A percentile compares a stretch with the other conserved stretches of the same genome.
Evolutionary conservation across 1,284 basidiomycete genomes (phyloP).

Genomic region (Leccinum pallidistipes): DNA sequence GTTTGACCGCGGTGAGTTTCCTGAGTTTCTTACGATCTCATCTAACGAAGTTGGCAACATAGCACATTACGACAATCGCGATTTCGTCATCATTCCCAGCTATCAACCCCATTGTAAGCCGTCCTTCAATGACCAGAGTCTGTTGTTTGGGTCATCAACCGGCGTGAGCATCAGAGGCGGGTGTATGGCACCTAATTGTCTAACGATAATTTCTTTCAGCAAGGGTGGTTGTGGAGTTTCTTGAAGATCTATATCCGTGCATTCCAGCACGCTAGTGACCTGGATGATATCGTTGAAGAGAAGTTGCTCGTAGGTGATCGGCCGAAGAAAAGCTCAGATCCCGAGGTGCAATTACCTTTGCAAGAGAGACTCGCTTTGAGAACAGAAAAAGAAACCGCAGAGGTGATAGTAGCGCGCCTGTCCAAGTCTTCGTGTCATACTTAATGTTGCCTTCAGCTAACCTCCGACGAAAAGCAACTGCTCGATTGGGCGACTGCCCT

Average conservation of each 20-base stretch:
- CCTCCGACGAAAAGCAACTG: conserved; percentile 56
- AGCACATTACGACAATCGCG: conserved; percentile 83
- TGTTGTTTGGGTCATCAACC: conserved; percentile 59
- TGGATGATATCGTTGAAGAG: conserved; percentile 75
- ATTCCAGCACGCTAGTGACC: conserved; percentile 73
- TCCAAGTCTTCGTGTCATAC: not conserved
- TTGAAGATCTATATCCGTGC: conserved; percentile 74
- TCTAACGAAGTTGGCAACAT: conserved; percentile 13
- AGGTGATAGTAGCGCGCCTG: conserved; percentile 41
- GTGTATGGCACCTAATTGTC: not conserved
- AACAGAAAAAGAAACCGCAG: conserved; percentile 52
- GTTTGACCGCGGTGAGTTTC: conserved; percentile 67
- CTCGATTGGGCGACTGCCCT: conserved; percentile 59
- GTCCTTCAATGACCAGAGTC: conserved; percentile 63
- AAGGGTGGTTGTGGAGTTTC: conserved; percentile 69
- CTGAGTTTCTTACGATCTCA: conserved; percentile 7
- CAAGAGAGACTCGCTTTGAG: conserved; percentile 54
- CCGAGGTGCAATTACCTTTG: conserved; percentile 51
- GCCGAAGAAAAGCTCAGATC: conserved; percentile 59
- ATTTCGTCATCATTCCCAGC: conserved; percentile 74
- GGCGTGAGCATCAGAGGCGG: conserved; percentile 46
- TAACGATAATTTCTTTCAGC: conserved; percentile 37
- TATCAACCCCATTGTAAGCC: conserved; percentile 62
- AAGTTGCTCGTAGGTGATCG: conserved; percentile 76
- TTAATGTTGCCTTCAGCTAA: conserved; percentile 47